Percentiles rank a stretch among this genome's conserved stretches.
Evolutionary conservation across 148 eudicot genomes (phyloP).

Genomic region (Linanthus parryae): DNA sequence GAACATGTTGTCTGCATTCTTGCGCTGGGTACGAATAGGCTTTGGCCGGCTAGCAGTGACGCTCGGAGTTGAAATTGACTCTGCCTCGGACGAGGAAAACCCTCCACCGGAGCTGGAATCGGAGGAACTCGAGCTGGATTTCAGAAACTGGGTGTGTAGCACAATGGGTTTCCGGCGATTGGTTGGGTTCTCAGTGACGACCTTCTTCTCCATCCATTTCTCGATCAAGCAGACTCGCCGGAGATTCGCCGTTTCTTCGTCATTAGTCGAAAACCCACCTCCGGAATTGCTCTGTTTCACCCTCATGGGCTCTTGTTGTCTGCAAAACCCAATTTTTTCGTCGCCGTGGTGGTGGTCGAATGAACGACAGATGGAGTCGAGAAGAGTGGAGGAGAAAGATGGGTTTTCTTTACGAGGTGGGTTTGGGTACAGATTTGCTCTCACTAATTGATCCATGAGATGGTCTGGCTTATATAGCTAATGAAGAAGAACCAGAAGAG

Average conservation of each 20-base stretch:
- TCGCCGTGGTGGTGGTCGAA: conserved; percentile 31
- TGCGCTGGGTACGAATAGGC: conserved; percentile 26
- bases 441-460: too few relatives aligned
- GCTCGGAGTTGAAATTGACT: too few relatives aligned
- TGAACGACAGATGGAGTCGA: conserved; percentile 61
- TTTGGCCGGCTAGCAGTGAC: conserved; percentile 25
- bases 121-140: conserved; percentile 41
- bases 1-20: not conserved
- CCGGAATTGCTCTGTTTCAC: conserved; percentile 14
- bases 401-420: too few relatives aligned
- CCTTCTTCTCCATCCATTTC: conserved; percentile 57
- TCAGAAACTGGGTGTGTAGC: too few relatives aligned
- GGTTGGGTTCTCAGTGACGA: conserved; percentile 3
- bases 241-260: conserved; percentile 31
- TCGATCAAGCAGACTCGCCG: conserved; percentile 51
- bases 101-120: conserved; percentile 44
- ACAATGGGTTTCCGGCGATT: too few relatives aligned
- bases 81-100: conserved; percentile 49
- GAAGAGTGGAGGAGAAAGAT: conserved; percentile 60
- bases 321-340: conserved; percentile 1
- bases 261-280: conserved; percentile 10
- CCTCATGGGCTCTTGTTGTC: conserved; percentile 14
- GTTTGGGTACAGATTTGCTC: too few relatives aligned
- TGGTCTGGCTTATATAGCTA: too few relatives aligned
- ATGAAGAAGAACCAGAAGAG: too few relatives aligned